Evolutionary conservation across 495 filamentous ascomycete genomes (phyloP).

Genomic region (Podospora pseudocomata): DNA sequence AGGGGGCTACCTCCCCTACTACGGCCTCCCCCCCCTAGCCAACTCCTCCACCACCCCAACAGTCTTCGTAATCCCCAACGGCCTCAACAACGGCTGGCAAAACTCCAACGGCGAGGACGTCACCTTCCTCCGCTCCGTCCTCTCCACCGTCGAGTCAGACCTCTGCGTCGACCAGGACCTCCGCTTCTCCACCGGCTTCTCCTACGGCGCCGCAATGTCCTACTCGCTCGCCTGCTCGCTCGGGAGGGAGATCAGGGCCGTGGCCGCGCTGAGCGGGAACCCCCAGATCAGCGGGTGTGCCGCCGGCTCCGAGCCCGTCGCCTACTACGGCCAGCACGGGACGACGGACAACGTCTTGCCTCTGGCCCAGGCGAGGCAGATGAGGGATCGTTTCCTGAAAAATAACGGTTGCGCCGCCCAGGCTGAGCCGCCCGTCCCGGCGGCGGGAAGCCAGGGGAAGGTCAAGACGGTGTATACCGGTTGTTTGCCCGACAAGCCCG

Average conservation of each 20-base stretch:
- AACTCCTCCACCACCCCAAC: slow-evolving; percentile 18
- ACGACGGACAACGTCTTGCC: slow-evolving; percentile 38
- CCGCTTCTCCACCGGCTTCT: slow-evolving; percentile 45
- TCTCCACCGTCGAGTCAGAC: slow-evolving; percentile 33
- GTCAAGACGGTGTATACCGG: slow-evolving; percentile 31
- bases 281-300: slow-evolving; percentile 40
- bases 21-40: slow-evolving; percentile 38
- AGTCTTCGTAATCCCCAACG: slow-evolving; percentile 44
- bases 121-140: slow-evolving; percentile 35
- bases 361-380: slow-evolving; percentile 32
- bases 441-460: background rate
- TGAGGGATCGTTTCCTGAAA: slow-evolving; percentile 39
- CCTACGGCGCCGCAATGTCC: slow-evolving; percentile 47
- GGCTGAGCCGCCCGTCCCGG: slow-evolving; percentile 9
- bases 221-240: slow-evolving; percentile 44
- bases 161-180: slow-evolving; percentile 43
- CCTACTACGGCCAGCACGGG: slow-evolving; percentile 46
- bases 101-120: slow-evolving; percentile 45
- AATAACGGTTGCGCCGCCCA: slow-evolving; percentile 37
- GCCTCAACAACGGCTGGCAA: slow-evolving; percentile 43
- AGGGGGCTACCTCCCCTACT: slow-evolving; percentile 34
- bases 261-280: slow-evolving; percentile 39
- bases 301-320: slow-evolving; percentile 38
- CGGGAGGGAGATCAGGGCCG: slow-evolving; percentile 38
- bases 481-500: slow-evolving; percentile 30